These are phyloP conservation scores for Lavandula angustifolia DNA, from an alignment of 257 asterid genomes.

Conservation along the genomic window DNA sequence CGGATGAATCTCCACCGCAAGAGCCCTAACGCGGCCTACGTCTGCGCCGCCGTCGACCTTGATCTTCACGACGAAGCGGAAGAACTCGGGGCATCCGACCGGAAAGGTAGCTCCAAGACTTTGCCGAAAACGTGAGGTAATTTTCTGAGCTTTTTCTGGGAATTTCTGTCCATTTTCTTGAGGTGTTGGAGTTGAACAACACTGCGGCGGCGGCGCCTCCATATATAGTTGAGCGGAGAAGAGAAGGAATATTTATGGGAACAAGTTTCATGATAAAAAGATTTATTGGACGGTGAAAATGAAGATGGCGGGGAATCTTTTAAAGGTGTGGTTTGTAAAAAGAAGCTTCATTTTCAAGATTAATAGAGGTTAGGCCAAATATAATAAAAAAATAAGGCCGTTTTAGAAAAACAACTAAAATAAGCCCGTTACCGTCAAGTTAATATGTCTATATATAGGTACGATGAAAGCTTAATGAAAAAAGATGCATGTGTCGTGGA, in stretches of 20 bases:
- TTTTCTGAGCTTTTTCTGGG: constrained; percentile 53
- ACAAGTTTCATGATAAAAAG: constrained; percentile 33
- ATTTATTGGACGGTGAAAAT: constrained; percentile 35
- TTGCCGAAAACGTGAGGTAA: constrained; percentile 74
- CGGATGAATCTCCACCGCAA: constrained; percentile 68
- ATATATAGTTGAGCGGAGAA: constrained; percentile 27
- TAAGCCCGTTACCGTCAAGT: no score
- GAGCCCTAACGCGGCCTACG: constrained; percentile 42
- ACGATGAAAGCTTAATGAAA: background rate
- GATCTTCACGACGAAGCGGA: constrained; percentile 49
- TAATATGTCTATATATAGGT: background rate
- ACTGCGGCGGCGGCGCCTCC: constrained; percentile 29
- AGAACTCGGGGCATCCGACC: constrained; percentile 56
- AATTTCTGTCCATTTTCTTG: constrained; percentile 32
- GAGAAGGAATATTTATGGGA: constrained; percentile 35
- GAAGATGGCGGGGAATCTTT: constrained; percentile 29
- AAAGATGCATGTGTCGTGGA: background rate
- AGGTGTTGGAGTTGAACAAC: background rate
- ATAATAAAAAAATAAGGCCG: no score
- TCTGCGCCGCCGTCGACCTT: constrained; percentile 6
- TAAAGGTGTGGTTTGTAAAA: constrained; percentile 33
- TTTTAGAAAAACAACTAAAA: no score
- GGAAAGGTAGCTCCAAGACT: constrained; percentile 64
- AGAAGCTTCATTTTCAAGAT: constrained; percentile 30
- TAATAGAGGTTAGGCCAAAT: constrained; percentile 1